Evolutionary conservation across 495 filamentous ascomycete genomes (phyloP), one percentile per base, ranked within the genome.

Genomic region (Trichocladium antarcticum): DNA sequence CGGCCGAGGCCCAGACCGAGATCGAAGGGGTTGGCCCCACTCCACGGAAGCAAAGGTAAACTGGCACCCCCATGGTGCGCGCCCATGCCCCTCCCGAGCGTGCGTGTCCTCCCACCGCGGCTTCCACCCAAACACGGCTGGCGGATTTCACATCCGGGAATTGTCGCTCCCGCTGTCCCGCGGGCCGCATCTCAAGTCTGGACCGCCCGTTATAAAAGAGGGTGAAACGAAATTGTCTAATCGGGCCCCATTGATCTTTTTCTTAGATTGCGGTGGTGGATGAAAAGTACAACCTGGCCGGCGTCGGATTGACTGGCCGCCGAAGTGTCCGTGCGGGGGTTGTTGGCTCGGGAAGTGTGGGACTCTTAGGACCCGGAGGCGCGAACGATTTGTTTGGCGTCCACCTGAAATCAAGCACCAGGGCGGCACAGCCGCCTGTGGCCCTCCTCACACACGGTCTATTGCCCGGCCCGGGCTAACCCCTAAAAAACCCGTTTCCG

Each of bases 321-420:
- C 39, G 50, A 52, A 35, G 38, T 8, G 44, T 38, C 50, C 44
- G 44, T 44, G 50, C 32, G 50, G 45, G 28, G 22, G 42, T 35
- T 34, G 37, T 45, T 16, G 36, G n/a, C 20, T 53, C 50, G 50
- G 44, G n/a, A 53, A 45, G n/a, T 52, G 50, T 52, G 50, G 42
- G 42, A 47, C 49, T 41, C 1, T n/a, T n/a, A n/a, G 28, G 32
- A 17, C 11, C 49, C 50, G 50, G 47, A 42, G 28, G 20, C 42
- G 50, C 21, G 15, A 35, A 28, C 49, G 37, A 47, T 28, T 28
- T 36, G 37, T 43, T 40, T 31, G 37, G 45, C 17, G 19, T 24
- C 39, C 4, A 21, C 44, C 44, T 29, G 11, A 38, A 21, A 39
- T 15, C 31, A 20, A 16, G 17, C 17, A 14, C 37, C 5, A 32